Base-by-base conservation (phyloP, 2,329 filamentous ascomycete species). In the Amphichorda felina region DNA sequence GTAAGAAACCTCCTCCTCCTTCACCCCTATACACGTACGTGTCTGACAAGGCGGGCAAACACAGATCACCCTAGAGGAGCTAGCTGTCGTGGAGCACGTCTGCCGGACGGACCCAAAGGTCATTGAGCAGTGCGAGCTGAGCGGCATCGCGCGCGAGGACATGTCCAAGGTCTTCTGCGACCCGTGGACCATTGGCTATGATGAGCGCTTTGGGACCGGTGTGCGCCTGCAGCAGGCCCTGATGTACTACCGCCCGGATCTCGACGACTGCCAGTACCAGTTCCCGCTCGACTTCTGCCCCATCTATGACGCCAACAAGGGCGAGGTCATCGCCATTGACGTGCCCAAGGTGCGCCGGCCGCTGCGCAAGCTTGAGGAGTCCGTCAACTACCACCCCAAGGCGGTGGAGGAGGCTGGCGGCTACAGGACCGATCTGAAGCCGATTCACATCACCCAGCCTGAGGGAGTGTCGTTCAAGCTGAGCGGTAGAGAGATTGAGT, bases 121-220 rank as follows among this genome's bases (percentile, higher is more conserved):
- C 40, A 91, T 94, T 45, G 85, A 94, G 58, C 87, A 94, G 57
- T 95, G 88, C 50, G 73, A 72, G 6, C 72, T 94, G 40, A 72
- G 86, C 40, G 88, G 88, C 2, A 84, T 95, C 40, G 74, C 84
- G 10, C 70, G 69, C 38, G 84, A 82, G 45, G 83, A 94, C 41
- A 94, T 95, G 88, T 66, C 91, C 66, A 94, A 94, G 60, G 84
- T 95, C 33, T 94, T 93, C 64, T 94, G 87, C 57, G 88, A 95
- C 54, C 86, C 85, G 9, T 95, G 88, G 88, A 94, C 88, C 1
- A 94, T 95, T 56, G 88, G 88, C 33, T 94, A 86, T 53, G 88
- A 95, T 48, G 84, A 93, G 61, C 79, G 88, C 30, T 91, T 87
- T 49, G 88, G 87, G 41, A 89, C 63, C 53, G 66, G 66, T 30